Evolutionary conservation across 225 moss, liverwort and hornwort species (phyloP).

Genomic region (Sphagnum tenellum): DNA sequence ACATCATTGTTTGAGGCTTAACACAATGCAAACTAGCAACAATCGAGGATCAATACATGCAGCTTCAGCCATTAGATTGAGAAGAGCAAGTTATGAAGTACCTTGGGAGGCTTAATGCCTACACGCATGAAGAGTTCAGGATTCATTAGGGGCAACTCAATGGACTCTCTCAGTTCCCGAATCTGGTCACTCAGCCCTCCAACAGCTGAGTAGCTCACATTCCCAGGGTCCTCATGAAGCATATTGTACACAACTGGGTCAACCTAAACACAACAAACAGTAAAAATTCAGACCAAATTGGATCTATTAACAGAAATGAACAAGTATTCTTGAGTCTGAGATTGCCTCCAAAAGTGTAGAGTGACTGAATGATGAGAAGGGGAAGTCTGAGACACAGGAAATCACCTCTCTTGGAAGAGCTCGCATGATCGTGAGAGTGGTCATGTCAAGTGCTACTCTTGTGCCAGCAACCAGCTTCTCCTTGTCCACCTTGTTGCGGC

Average conservation of each 20-base stretch:
- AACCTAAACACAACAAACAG: conserved; percentile 14
- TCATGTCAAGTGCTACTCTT: no score
- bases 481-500: no score
- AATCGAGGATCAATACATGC: background rate
- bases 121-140: conserved; percentile 46
- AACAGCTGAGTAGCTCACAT: conserved; percentile 54
- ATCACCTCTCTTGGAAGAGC: no score
- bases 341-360: no score
- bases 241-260: conserved; percentile 54
- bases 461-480: no score
- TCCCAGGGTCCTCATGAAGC: conserved; percentile 49
- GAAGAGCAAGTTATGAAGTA: background rate
- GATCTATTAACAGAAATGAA: background rate
- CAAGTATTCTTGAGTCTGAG: no score
- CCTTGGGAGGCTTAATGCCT: conserved; percentile 54
- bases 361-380: no score
- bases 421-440: no score
- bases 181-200: conserved; percentile 49
- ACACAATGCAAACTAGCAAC: background rate
- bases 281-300: no score
- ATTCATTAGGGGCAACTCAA: conserved; percentile 47
- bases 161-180: conserved; percentile 40
- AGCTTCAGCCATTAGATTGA: no score
- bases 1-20: background rate
- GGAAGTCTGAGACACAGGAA: no score